phyloP scores from a whole-genome alignment of 495 filamentous ascomycete genomes.

The Penicillium verhagenii region DNA sequence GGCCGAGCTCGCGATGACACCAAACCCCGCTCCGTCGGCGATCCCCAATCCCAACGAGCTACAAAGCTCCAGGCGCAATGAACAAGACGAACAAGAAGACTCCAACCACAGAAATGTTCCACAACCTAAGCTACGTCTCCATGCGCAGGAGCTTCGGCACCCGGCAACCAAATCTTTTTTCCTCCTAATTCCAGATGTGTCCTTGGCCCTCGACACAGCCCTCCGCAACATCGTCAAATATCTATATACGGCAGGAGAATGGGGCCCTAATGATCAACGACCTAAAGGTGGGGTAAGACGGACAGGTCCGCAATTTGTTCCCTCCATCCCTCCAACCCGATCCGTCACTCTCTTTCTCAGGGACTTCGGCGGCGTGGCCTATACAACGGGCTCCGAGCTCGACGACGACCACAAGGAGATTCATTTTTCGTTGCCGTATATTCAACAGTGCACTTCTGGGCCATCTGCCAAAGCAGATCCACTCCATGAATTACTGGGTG shows the following conservation, averaged over 20 bases:
- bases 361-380: constrained; percentile 78
- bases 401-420: constrained; percentile 95
- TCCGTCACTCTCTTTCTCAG: constrained; percentile 88
- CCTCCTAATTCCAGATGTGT: constrained; percentile 51
- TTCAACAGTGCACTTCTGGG: constrained; percentile 46
- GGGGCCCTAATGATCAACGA: too few species aligned
- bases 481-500: constrained; percentile 71
- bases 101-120: constrained; percentile 18
- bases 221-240: constrained; percentile 63
- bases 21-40: not conserved
- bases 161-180: constrained; percentile 63
- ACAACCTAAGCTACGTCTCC: constrained; percentile 67
- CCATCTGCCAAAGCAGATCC: constrained; percentile 25
- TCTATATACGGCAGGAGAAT: constrained; percentile 55
- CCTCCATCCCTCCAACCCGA: constrained; percentile 55
- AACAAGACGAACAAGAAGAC: not conserved
- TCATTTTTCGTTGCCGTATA: constrained; percentile 79
- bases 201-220: constrained; percentile 56
- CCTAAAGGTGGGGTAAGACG: too few species aligned
- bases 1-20: not conserved
- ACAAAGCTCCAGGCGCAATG: not conserved
- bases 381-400: constrained; percentile 79
- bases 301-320: constrained; percentile 26
- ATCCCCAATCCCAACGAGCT: not conserved
- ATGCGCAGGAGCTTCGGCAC: constrained; percentile 68